Percentiles rank a stretch among this genome's conserved stretches.
phyloP scores from a whole-genome alignment of 176 grass and related monocot species.

The Alopecurus myosuroides region DNA sequence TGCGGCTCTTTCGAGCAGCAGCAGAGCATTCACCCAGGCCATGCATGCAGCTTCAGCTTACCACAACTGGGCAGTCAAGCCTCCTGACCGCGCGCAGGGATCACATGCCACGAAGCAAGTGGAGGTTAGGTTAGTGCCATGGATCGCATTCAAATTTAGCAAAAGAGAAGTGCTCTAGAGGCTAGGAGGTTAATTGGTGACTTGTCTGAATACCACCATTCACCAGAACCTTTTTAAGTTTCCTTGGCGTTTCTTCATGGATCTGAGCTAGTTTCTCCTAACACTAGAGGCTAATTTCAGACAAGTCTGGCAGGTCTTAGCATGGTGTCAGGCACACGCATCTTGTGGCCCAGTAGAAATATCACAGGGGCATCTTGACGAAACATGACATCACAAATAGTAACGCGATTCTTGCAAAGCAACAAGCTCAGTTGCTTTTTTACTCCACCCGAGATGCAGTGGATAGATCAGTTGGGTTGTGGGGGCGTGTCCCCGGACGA shows the following conservation, averaged over 20 bases:
- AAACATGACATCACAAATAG: not conserved
- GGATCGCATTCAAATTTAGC: conserved; percentile 19
- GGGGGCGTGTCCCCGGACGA: not conserved
- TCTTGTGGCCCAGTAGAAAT: not conserved
- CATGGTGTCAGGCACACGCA: not conserved
- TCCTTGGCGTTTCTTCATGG: not conserved
- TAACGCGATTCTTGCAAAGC: not conserved
- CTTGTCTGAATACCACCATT: not conserved
- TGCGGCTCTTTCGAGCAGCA: not conserved
- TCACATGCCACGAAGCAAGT: not conserved
- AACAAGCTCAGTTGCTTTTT: not conserved
- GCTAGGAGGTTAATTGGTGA: no score
- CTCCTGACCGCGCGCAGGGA: not conserved
- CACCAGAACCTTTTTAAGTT: not conserved
- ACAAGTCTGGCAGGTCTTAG: not conserved
- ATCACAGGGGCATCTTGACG: not conserved
- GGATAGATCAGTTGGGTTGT: not conserved
- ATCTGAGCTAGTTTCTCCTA: not conserved
- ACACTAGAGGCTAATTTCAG: no score
- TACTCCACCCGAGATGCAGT: not conserved
- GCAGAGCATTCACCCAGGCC: not conserved
- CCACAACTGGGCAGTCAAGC: not conserved
- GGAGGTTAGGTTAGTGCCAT: not conserved
- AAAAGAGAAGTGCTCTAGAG: no score
- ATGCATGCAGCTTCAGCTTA: not conserved